Conservation (phyloP, 768 basidiomycete species). For the Phanerochaete carnosa region DNA sequence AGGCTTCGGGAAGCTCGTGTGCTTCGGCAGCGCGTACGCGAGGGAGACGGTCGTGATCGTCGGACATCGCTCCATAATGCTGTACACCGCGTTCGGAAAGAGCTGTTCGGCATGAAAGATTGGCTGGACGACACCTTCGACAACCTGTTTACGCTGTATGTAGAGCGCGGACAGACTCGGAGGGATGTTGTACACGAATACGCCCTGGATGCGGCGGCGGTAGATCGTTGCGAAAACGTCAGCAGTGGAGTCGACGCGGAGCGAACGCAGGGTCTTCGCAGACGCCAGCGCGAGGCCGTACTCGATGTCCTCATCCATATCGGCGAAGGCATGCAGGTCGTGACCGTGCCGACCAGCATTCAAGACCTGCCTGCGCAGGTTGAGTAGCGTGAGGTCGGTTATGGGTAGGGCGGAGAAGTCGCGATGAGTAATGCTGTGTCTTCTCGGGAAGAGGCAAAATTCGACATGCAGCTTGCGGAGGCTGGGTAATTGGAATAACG, state of each 20-base stretch:
- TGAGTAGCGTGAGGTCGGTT: conserved; percentile 38
- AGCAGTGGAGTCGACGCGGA: conserved; percentile 43
- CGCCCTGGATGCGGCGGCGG: conserved; percentile 7
- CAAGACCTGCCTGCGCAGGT: conserved; percentile 29
- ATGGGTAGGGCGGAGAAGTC: conserved; percentile 36
- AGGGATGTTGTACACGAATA: conserved; percentile 15
- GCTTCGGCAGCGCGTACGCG: conserved; percentile 11
- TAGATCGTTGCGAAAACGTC: conserved; percentile 31
- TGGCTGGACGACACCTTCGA: conserved; percentile 7
- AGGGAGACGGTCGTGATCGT: conserved; percentile 15
- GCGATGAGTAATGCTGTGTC: conserved; percentile 9
- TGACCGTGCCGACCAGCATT: conserved; percentile 5
- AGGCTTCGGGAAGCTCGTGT: conserved; percentile 10
- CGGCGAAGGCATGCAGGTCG: conserved; percentile 10
- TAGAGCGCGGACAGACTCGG: conserved; percentile 20
- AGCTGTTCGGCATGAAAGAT: conserved; percentile 13
- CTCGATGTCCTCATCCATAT: conserved; percentile 16
- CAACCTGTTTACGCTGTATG: conserved; percentile 17
- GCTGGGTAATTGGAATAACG: conserved; percentile 34
- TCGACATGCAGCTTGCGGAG: conserved; percentile 40
- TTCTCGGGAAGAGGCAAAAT: conserved; percentile 33
- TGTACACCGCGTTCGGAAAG: conserved; percentile 21
- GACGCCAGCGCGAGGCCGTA: conserved; percentile 30
- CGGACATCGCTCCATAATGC: conserved; percentile 15
- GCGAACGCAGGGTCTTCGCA: conserved; percentile 33